These are phyloP conservation scores for Acrocalymma vagum DNA, from an alignment of 2,329 filamentous ascomycete genomes.

Conservation along the genomic window DNA sequence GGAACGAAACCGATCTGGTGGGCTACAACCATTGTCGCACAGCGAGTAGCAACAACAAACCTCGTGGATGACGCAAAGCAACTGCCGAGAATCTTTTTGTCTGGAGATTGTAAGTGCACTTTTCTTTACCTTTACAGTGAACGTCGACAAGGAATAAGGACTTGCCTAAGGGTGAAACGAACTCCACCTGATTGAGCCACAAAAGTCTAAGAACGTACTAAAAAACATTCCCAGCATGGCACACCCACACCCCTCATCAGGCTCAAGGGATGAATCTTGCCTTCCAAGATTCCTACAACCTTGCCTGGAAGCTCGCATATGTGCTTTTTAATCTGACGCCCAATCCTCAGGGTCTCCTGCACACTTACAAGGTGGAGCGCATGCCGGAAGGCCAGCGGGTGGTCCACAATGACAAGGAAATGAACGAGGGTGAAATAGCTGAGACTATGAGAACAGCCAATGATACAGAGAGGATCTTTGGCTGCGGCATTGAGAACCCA, in stretches of 20 bases:
- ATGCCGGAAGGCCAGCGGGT: too few relatives aligned
- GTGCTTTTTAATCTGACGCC: conserved; percentile 59
- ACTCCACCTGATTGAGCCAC: too few relatives aligned
- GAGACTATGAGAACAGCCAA: background rate
- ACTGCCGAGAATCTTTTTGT: conserved; percentile 72
- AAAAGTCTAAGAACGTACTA: too few relatives aligned
- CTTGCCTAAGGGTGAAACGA: background rate
- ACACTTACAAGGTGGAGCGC: conserved; percentile 69
- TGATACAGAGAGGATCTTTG: background rate
- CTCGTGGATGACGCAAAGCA: conserved; percentile 66
- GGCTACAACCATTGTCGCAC: conserved; percentile 72
- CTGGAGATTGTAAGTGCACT: conserved; percentile 67
- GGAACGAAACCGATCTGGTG: conserved; percentile 72
- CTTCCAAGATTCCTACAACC: conserved; percentile 68
- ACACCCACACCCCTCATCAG: conserved; percentile 63
- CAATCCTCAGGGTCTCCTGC: conserved; percentile 55
- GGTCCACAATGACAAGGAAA: conserved; percentile 41
- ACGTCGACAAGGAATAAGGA: background rate
- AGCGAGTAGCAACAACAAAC: conserved; percentile 74
- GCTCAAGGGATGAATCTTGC: conserved; percentile 74
- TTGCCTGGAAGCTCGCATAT: conserved; percentile 58
- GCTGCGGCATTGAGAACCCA: conserved; percentile 1
- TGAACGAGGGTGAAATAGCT: conserved; percentile 64
- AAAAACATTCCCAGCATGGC: too few relatives aligned
- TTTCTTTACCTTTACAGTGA: background rate